These are phyloP conservation scores for Maudiozyma pseudohumilis DNA, from an alignment of 805 yeast genomes.

Conservation along the genomic window DNA sequence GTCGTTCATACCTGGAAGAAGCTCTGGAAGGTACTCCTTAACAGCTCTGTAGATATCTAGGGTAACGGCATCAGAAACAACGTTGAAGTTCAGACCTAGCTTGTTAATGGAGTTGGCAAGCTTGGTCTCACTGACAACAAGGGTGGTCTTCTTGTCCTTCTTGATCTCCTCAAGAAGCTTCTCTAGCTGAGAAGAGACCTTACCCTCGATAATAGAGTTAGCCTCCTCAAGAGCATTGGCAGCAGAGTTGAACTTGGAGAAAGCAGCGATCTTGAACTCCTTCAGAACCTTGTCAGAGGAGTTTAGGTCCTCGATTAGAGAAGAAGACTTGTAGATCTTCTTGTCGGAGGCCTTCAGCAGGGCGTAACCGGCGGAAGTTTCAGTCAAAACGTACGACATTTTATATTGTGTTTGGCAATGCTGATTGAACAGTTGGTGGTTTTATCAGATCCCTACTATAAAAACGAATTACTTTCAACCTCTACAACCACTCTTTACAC, in stretches of 20 bases:
- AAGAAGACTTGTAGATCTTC: slow-evolving; percentile 80
- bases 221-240: slow-evolving; percentile 96
- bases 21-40: slow-evolving; percentile 86
- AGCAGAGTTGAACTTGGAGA: slow-evolving; percentile 89
- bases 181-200: slow-evolving; percentile 77
- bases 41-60: slow-evolving; percentile 92
- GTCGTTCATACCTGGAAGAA: slow-evolving; percentile 87
- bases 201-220: slow-evolving; percentile 84
- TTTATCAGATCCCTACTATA: too few relatives aligned
- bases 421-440: too few relatives aligned
- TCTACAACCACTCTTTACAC: too few relatives aligned
- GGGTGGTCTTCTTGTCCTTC: slow-evolving; percentile 72
- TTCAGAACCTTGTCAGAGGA: slow-evolving; percentile 76
- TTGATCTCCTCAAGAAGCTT: slow-evolving; percentile 65
- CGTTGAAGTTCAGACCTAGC: slow-evolving; percentile 75
- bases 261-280: slow-evolving; percentile 90
- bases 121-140: slow-evolving; percentile 90
- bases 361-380: slow-evolving; percentile 98
- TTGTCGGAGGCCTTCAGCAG: slow-evolving; percentile 94
- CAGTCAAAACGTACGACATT: slow-evolving; percentile 88
- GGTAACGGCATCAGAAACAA: slow-evolving; percentile 91
- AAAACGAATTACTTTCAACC: too few relatives aligned
- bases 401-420: too few relatives aligned
- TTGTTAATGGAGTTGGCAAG: slow-evolving; percentile 94
- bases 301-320: slow-evolving; percentile 66